phyloP scores from a whole-genome alignment of 2,329 filamentous ascomycete species.

The Alternaria incomplexa region DNA sequence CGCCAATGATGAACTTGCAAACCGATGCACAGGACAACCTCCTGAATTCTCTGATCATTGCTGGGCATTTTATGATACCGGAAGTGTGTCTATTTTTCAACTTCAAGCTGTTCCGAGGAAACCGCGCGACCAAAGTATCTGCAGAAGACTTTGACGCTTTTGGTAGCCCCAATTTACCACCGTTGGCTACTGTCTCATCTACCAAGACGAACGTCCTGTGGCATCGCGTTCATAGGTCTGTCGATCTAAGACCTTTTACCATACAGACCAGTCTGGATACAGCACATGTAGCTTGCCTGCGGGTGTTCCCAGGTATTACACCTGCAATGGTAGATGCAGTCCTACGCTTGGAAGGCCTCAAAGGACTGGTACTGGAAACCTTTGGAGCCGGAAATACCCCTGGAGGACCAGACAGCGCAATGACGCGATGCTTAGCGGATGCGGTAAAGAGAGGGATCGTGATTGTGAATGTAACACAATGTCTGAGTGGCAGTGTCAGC shows the following conservation, averaged over 20 bases:
- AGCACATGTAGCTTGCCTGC: conserved; percentile 85
- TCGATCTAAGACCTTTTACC: conserved; percentile 73
- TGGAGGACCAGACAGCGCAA: conserved; percentile 76
- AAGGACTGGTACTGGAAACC: conserved; percentile 85
- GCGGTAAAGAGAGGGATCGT: conserved; percentile 82
- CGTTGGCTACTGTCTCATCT: conserved; percentile 80
- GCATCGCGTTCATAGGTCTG: conserved; percentile 77
- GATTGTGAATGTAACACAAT: conserved; percentile 92
- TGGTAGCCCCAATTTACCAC: conserved; percentile 82
- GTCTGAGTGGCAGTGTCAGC: conserved; percentile 60
- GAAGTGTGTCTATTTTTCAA: conserved; percentile 96
- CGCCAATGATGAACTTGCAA: conserved; percentile 88
- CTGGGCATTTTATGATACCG: conserved; percentile 89
- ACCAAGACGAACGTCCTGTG: conserved; percentile 82
- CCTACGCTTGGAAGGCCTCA: conserved; percentile 74
- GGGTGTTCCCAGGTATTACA: conserved; percentile 90
- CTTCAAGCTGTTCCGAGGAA: conserved; percentile 86
- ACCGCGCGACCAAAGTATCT: conserved; percentile 85
- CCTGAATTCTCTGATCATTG: conserved; percentile 84
- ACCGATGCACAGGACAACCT: conserved; percentile 92
- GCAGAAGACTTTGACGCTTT: conserved; percentile 88
- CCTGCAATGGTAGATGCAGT: conserved; percentile 93
- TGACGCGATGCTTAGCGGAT: conserved; percentile 77
- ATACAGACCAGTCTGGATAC: conserved; percentile 80
- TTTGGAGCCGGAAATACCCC: conserved; percentile 94